Percentiles rank a stretch among this genome's conserved stretches.
Evolutionary conservation across 78 protist genomes (phyloP).

Genomic region (Planoprotostelium fungivorum): DNA sequence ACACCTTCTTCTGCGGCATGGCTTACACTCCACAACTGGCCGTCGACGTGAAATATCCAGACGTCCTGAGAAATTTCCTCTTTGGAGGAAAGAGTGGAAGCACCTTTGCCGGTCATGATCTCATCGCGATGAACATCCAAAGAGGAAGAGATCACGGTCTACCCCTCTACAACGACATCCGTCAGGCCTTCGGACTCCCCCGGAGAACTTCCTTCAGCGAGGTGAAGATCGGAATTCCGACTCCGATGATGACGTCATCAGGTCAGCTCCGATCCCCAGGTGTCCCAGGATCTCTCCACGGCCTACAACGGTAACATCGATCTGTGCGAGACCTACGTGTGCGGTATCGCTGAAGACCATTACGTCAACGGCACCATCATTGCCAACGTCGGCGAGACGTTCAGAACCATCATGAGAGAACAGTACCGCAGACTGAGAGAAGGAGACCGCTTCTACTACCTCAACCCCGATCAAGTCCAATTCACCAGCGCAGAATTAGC

Average conservation of each 20-base stretch:
- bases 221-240: background rate
- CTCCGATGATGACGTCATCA: slow-evolving; percentile 37
- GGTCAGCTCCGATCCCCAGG: background rate
- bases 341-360: slow-evolving; percentile 58
- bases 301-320: slow-evolving; percentile 17
- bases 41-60: slow-evolving; percentile 29
- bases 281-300: slow-evolving; percentile 9
- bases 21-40: slow-evolving; percentile 6
- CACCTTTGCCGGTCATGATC: slow-evolving; percentile 22
- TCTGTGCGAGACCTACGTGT: slow-evolving; percentile 21
- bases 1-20: slow-evolving; percentile 36
- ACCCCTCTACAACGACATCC: slow-evolving; percentile 28
- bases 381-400: slow-evolving; percentile 47
- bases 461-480: background rate
- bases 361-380: background rate
- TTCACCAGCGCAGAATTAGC: background rate
- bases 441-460: slow-evolving; percentile 53
- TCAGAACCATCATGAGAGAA: slow-evolving; percentile 25
- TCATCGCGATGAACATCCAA: slow-evolving; percentile 30
- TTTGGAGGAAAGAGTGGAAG: slow-evolving; percentile 38
- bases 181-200: slow-evolving; percentile 18
- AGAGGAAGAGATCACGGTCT: slow-evolving; percentile 62
- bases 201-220: background rate
- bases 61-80: slow-evolving; percentile 43
- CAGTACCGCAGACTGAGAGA: slow-evolving; percentile 39